A percentile compares a stretch with the other conserved stretches of the same genome.
Evolutionary conservation across 2,329 filamentous ascomycete species (phyloP).

Genomic region (Conoideocrella luteorostrata): DNA sequence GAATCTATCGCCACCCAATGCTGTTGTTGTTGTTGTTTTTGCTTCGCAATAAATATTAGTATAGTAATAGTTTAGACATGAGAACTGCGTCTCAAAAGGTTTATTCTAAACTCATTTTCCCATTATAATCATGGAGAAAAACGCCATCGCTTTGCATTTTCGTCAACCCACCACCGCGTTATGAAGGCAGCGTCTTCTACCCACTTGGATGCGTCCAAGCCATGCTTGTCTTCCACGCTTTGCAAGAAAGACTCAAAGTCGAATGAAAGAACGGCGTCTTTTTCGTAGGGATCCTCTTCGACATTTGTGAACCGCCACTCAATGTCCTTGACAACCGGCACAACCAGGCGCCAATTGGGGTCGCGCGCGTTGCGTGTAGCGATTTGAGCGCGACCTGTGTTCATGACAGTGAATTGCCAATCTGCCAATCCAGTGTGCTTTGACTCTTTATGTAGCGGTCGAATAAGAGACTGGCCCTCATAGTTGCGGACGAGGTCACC

Average conservation of each 20-base stretch:
- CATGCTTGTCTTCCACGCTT: constrained; percentile 16
- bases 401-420: constrained; percentile 21
- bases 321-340: constrained; percentile 18
- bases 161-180: constrained; percentile 27
- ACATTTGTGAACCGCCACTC: constrained; percentile 27
- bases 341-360: constrained; percentile 17
- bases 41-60: neutral
- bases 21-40: neutral
- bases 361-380: constrained; percentile 15
- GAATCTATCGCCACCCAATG: constrained; percentile 2
- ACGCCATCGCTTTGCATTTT: constrained; percentile 28
- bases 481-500: constrained; percentile 26
- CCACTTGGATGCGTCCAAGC: constrained; percentile 23
- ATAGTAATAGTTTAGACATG: constrained; percentile 1
- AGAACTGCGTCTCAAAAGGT: too few relatives aligned
- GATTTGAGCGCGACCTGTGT: constrained; percentile 18
- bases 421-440: constrained; percentile 14
- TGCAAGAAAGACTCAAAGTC: constrained; percentile 14
- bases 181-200: constrained; percentile 25
- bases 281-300: constrained; percentile 22
- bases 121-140: constrained; percentile 16
- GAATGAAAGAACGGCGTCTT: constrained; percentile 20
- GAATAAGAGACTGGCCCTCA: constrained; percentile 29
- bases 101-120: too few relatives aligned
- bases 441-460: constrained; percentile 19